These are phyloP conservation scores for Penicillium canariense DNA, from an alignment of 495 filamentous ascomycete species.

Conservation along the genomic window DNA sequence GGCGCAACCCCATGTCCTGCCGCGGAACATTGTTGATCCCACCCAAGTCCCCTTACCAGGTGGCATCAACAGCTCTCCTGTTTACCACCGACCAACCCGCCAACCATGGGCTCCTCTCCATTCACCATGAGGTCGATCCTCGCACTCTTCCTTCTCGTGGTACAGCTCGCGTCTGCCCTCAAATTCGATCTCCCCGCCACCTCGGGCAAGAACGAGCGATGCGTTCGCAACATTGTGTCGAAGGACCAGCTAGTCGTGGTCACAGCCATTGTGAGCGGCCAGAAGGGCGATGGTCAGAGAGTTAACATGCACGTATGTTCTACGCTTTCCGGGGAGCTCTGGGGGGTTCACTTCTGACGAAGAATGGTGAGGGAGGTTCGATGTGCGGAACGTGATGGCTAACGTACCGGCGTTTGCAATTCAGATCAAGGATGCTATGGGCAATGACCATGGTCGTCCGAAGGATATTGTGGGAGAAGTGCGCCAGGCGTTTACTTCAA, in stretches of 20 bases:
- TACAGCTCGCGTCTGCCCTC: conserved; percentile 68
- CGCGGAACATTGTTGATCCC: conserved; percentile 27
- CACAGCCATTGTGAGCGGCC: conserved; percentile 82
- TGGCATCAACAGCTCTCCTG: conserved; percentile 34
- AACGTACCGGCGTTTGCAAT: conserved; percentile 11
- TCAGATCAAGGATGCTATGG: conserved; percentile 90
- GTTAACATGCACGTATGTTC: conserved; percentile 91
- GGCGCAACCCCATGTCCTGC: too few relatives aligned
- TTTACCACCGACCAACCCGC: conserved; percentile 26
- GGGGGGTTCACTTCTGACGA: not conserved
- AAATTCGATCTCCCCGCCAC: conserved; percentile 88
- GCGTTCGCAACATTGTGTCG: conserved; percentile 93
- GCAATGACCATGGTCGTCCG: conserved; percentile 90
- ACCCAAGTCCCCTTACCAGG: conserved; percentile 28
- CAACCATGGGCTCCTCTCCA: conserved; percentile 34
- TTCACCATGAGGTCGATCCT: conserved; percentile 39
- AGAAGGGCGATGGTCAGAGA: conserved; percentile 86
- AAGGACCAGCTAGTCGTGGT: conserved; percentile 97
- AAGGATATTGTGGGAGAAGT: conserved; percentile 90
- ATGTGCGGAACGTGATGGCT: conserved; percentile 8
- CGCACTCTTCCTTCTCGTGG: conserved; percentile 40
- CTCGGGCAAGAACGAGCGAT: conserved; percentile 70
- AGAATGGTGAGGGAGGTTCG: not conserved
- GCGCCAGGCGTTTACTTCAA: conserved; percentile 92
- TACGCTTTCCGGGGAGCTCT: not conserved